Evolutionary conservation across 306 rosid genomes (phyloP), one percentile per base, ranked within the genome.

Genomic region (Sphenostylis stenocarpa): DNA sequence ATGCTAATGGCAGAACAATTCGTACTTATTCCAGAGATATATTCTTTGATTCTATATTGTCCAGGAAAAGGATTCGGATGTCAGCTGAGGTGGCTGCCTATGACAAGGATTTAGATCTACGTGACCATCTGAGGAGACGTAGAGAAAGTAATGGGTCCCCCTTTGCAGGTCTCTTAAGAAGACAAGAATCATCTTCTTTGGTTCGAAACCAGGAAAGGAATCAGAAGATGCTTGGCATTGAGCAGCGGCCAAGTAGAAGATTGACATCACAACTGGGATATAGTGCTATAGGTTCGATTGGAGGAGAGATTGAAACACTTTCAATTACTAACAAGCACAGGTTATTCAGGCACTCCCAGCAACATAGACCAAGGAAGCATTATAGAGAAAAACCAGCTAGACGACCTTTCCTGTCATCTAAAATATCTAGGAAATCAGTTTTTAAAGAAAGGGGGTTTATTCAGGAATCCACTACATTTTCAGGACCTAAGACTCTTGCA

Each of bases 401-500:
- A 76, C 77, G 43, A 78, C 85, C 31, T 53, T 72, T 82, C 73
- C 75, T 39, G 55, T 76, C 83, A 6, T 60, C 88, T 39, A 77
- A 71, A 73, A 43, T 75, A 74, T 83, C 86, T 62, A 85, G 85
- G 89, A 81, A 84, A 67, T 79, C 84, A 7, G 49, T 64, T 41
- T 52, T 44, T 49, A 85, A 77, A 80, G 87, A 67, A 51, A 84
- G 63, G 79, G 79, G 80, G 61, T 78, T 34, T 23, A 31, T 55
- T 71, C 79, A 51, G 19, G 77, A 77, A 63, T 77, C 81, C 26
- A 9, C 71, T 57, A 43, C 77, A 74, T 94, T 90, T 81, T 79
- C 86, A 12, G 96, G 96, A 77, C 96, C 96, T 4, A 90, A 91
- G 84, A 58, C 89, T 51, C 96, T 91, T 38, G 86, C 89, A 49